phyloP scores from a whole-genome alignment of 805 yeast species.

The Brettanomyces sp. region DNA sequence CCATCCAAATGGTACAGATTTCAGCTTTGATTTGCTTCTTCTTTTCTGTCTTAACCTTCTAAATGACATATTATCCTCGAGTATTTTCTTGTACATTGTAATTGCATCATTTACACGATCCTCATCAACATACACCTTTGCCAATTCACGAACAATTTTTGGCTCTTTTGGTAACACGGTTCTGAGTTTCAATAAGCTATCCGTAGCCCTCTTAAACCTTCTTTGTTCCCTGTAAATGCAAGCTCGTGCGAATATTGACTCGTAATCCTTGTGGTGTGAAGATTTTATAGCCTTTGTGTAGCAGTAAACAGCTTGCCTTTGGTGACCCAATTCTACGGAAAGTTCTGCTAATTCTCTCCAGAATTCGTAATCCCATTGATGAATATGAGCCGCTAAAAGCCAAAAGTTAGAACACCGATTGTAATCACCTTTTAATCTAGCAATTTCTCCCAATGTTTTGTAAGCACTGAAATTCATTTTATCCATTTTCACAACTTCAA shows the following conservation, averaged over 20 bases:
- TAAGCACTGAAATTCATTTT: slow-evolving; percentile 76
- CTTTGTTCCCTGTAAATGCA: slow-evolving; percentile 57
- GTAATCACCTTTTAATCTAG: slow-evolving; percentile 52
- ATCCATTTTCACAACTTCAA: slow-evolving; percentile 68
- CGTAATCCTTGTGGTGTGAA: slow-evolving; percentile 36
- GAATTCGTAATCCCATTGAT: slow-evolving; percentile 64
- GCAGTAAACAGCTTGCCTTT: slow-evolving; percentile 72
- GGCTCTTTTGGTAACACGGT: slow-evolving; percentile 49
- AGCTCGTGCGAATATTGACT: slow-evolving; percentile 56
- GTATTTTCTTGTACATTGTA: slow-evolving; percentile 52
- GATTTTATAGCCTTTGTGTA: slow-evolving; percentile 54
- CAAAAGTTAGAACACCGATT: slow-evolving; percentile 73
- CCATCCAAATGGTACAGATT: slow-evolving; percentile 64
- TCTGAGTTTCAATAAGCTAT: slow-evolving; percentile 56
- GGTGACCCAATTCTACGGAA: slow-evolving; percentile 55
- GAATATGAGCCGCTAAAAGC: slow-evolving; percentile 73
- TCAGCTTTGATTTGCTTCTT: slow-evolving; percentile 13
- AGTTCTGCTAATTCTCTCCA: slow-evolving; percentile 73
- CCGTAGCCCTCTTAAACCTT: slow-evolving; percentile 62
- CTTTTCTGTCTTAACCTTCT: slow-evolving; percentile 18
- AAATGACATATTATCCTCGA: slow-evolving; percentile 46
- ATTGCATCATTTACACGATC: slow-evolving; percentile 67
- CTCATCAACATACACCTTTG: slow-evolving; percentile 42
- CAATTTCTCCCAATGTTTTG: slow-evolving; percentile 80
- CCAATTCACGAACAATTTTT: slow-evolving; percentile 51